Percentiles rank a stretch among this genome's conserved stretches.
These are phyloP conservation scores for Pythium rishiriense DNA, from an alignment of 352 stramenopile species.

Conservation along the genomic window DNA sequence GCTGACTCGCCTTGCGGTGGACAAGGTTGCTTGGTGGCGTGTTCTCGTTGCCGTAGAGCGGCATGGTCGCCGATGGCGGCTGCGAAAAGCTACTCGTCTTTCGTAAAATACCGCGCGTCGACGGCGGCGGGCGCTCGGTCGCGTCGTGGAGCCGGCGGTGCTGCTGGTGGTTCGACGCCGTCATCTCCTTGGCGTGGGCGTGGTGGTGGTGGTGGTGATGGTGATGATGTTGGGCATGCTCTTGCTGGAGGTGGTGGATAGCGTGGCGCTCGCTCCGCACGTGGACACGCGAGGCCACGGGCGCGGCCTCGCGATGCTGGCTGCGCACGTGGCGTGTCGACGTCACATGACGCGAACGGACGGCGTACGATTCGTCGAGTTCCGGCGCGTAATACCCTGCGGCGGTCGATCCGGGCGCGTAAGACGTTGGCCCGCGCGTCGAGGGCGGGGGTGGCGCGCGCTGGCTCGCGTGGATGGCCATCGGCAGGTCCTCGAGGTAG, in stretches of 20 bases:
- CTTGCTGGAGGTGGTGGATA: slow-evolving; percentile 3
- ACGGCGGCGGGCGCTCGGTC: slow-evolving; percentile 4
- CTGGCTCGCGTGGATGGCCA: slow-evolving; percentile 15
- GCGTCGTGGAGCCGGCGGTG: slow-evolving; percentile 3
- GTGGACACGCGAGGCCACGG: not conserved
- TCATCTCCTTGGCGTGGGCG: not conserved
- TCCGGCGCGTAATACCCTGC: slow-evolving; percentile 26
- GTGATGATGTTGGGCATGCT: slow-evolving; percentile 3
- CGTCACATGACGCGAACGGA: not conserved
- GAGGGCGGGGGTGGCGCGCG: slow-evolving; percentile 5
- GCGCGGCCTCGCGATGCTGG: slow-evolving; percentile 7
- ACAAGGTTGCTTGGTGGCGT: slow-evolving; percentile 12
- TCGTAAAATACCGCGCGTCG: slow-evolving; percentile 19
- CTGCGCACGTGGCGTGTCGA: not conserved
- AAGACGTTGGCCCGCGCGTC: slow-evolving; percentile 6
- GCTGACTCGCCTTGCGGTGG: too few species aligned
- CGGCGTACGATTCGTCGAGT: slow-evolving; percentile 7
- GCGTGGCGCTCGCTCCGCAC: slow-evolving; percentile 20
- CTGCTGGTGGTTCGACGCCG: not conserved
- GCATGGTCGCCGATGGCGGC: slow-evolving; percentile 14
- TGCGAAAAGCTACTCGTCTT: not conserved
- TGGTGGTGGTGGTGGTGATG: slow-evolving; percentile 7
- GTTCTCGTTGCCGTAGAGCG: slow-evolving; percentile 1
- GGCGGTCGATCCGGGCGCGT: slow-evolving; percentile 8
- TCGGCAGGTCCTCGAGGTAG: slow-evolving; percentile 27